Base-by-base conservation (phyloP, 495 filamentous ascomycete species). In the Penicilliopsis zonata region DNA sequence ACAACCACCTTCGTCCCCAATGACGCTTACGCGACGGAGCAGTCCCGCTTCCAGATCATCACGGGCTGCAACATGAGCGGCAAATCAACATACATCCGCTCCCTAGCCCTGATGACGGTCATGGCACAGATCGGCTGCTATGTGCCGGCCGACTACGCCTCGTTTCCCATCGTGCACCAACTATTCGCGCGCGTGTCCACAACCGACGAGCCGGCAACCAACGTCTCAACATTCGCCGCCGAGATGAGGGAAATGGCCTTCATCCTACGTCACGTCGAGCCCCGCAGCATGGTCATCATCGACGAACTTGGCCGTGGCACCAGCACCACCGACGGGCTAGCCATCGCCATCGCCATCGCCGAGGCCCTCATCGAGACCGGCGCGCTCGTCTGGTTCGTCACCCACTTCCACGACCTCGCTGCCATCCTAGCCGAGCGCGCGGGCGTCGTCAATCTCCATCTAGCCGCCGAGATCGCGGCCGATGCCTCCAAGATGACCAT, bases 21-120 rank as follows among this genome's bases (percentile, higher is more conserved):
- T 42, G 85, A 94, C 34, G 82, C 82, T 26, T 94, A 85, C 44
- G 84, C 85, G 20, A 78, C 74, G 13, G 59, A 76, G 17, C 74
- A 82, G 36, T 70, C 68, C 19, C 74, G 88, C 5, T 87, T 95
- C 52, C 85, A 94, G 38, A 82, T 96, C 38, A 79, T 98, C 47
- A 94, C 90, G 4, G 90, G 90, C 24, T 90, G 85, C 54, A 98
- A 98, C 53, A 96, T 95, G 92, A 92, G 85, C 44, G 90, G 90
- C n/a, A 95, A 94, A 49, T 85, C 84, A 38, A 96, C 88, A 0
- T 96, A 92, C 57, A 93, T 96, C 47, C 77, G 84, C 37, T 79
- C 76, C 5, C 63, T 94, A 24, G 85, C 88, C 12, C 61, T 98
- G 7, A 76, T 88, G 51, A 70, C 78, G 17, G 70, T 98, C 30